A percentile compares a stretch with the other conserved stretches of the same genome.
Conservation (phyloP, 768 basidiomycete genomes). For the Boletus sp. region DNA sequence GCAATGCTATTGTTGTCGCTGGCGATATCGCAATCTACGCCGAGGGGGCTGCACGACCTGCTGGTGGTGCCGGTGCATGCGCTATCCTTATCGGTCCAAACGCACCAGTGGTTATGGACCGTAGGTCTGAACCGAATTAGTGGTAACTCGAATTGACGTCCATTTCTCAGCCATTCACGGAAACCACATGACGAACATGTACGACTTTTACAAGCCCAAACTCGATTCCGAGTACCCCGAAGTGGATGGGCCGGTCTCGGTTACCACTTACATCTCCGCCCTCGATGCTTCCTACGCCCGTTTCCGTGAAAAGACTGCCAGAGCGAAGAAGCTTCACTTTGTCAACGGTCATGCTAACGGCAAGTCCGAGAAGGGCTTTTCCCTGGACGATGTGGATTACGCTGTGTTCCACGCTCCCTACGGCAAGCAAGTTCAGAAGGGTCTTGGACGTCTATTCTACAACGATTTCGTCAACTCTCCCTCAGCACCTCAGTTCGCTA, state of each 20-base stretch:
- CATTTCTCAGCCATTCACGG: slow-evolving; percentile 80
- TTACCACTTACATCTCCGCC: slow-evolving; percentile 92
- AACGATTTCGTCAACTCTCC: slow-evolving; percentile 91
- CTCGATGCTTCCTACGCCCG: slow-evolving; percentile 86
- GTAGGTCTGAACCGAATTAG: slow-evolving; percentile 50
- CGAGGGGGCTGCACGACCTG: slow-evolving; percentile 91
- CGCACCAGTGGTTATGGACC: slow-evolving; percentile 92
- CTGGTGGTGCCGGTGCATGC: slow-evolving; percentile 94
- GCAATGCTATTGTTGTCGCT: slow-evolving; percentile 94
- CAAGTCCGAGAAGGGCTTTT: slow-evolving; percentile 46
- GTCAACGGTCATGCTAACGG: slow-evolving; percentile 37
- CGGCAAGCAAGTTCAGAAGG: slow-evolving; percentile 98
- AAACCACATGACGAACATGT: slow-evolving; percentile 95
- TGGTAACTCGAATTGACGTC: slow-evolving; percentile 5
- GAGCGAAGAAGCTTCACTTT: slow-evolving; percentile 49
- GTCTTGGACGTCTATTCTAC: slow-evolving; percentile 86
- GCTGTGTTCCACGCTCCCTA: slow-evolving; percentile 97
- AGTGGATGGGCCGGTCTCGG: slow-evolving; percentile 95
- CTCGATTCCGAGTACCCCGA: slow-evolving; percentile 94
- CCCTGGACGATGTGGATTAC: slow-evolving; percentile 85
- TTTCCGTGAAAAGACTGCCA: slow-evolving; percentile 80
- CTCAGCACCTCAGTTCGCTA: slow-evolving; percentile 61
- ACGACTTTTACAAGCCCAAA: slow-evolving; percentile 99
- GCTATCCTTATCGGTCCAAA: slow-evolving; percentile 96
- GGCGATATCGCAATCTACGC: slow-evolving; percentile 99